phyloP scores from a whole-genome alignment of 2,329 filamentous ascomycete species.

The Claviceps arundinis region DNA sequence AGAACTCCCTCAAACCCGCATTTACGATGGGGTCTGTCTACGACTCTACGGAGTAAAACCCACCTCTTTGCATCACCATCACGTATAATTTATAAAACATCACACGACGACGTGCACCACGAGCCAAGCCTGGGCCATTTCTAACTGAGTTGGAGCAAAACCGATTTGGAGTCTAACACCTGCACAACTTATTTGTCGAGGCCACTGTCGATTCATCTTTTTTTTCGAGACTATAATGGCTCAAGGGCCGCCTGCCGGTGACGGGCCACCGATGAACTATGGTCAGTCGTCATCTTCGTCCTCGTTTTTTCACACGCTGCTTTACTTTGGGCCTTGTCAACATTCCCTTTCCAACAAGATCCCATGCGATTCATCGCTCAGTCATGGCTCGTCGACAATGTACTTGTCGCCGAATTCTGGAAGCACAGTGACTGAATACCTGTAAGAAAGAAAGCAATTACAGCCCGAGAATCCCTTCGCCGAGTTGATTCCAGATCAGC shows the following conservation, averaged over 20 bases:
- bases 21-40: too few species aligned
- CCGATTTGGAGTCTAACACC: too few species aligned
- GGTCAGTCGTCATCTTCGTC: conserved; percentile 13
- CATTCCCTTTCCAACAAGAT: neutral
- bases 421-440: conserved; percentile 47
- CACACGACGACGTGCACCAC: too few species aligned
- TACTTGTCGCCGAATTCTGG: neutral
- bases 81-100: neutral
- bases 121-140: too few species aligned
- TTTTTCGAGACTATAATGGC: conserved; percentile 10
- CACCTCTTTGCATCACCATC: neutral
- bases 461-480: conserved; percentile 91
- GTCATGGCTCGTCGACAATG: neutral
- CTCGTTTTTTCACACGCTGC: neutral
- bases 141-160: too few species aligned
- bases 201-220: neutral
- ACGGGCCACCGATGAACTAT: conserved; percentile 12
- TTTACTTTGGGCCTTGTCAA: neutral
- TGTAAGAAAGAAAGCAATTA: conserved; percentile 48
- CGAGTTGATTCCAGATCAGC: conserved; percentile 73
- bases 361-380: neutral
- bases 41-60: neutral
- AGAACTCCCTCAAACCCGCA: too few species aligned
- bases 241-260: conserved; percentile 10
- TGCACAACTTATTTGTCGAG: neutral